Percentiles rank a stretch among this genome's conserved stretches.
Evolutionary conservation across 495 filamentous ascomycete genomes (phyloP).

Genomic region (Hypoxylon fragiforme): DNA sequence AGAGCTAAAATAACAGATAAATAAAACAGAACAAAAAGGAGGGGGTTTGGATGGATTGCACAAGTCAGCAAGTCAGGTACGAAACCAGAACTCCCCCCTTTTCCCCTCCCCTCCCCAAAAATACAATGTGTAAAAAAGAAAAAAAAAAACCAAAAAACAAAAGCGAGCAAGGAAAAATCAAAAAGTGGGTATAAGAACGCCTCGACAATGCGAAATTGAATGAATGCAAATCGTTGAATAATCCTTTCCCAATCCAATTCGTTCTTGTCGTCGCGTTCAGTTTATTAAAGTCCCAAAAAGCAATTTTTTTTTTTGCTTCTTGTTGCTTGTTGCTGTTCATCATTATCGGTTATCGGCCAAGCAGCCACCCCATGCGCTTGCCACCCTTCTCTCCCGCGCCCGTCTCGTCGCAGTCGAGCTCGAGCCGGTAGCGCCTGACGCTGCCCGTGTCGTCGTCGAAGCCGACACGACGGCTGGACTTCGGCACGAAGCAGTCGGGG

Average conservation of each 20-base stretch:
- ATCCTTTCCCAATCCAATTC: too few species aligned
- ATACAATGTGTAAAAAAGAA: neutral
- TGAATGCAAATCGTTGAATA: too few species aligned
- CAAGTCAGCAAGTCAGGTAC: too few species aligned
- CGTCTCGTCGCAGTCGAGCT: constrained; percentile 46
- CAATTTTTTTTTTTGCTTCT: constrained; percentile 17
- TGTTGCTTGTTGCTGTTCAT: constrained; percentile 28
- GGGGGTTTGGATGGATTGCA: too few species aligned
- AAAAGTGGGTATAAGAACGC: constrained; percentile 36
- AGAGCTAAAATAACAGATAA: too few species aligned
- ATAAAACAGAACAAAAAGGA: too few species aligned
- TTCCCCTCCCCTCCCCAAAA: too few species aligned
- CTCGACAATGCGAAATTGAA: constrained; percentile 34
- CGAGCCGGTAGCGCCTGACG: constrained; percentile 57
- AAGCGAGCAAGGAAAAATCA: too few species aligned
- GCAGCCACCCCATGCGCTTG: constrained; percentile 36
- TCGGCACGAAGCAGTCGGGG: constrained; percentile 58
- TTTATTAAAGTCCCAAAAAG: too few species aligned
- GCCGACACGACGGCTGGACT: constrained; percentile 44
- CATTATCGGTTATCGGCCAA: constrained; percentile 32
- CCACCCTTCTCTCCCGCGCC: constrained; percentile 27
- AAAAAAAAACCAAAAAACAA: too few species aligned
- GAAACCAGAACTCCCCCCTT: too few species aligned
- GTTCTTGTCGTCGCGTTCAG: too few species aligned
- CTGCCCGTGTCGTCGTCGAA: constrained; percentile 59